Evolutionary conservation across 139 green algal genomes (phyloP), one percentile per base, ranked within the genome.

Genomic region (Picochlorum costavermella): DNA sequence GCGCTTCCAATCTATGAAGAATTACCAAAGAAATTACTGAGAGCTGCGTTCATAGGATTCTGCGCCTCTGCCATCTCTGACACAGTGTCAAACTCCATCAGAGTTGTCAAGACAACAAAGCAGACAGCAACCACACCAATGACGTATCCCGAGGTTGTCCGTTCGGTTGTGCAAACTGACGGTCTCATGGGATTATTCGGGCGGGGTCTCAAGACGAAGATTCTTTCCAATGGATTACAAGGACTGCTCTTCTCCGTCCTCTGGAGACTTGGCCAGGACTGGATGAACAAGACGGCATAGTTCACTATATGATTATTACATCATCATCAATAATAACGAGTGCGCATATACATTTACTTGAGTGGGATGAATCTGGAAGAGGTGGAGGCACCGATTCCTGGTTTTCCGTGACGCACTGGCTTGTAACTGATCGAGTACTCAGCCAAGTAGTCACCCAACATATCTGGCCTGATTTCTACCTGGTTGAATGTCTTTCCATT

Each of bases 371-470:
- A 99, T 61, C 92, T 86, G 2, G 91, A 97, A 20, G 84, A 92
- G 84, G 91, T 83, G 60, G 87, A 94, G 53, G 90, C 84, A 69
- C 92, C 94, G 76, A 99, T 96, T 77, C 94, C 94, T 50, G 94
- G 83, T 73, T 90, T 88, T 44, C 94, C 94, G 87, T 99, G 94
- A 82, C 89, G 92, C 40, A 95, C 83, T 26, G 94, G 94, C 85
- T 96, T 98, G 91, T 99, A 99, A 6, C 83, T 87, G 84, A 99
- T 97, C 60, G 94, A 98, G 82, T 97, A 98, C 85, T 99, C 94
- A 31, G 83, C 94, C 37, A 99, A 83, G 84, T 99, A 99, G 80
- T 97, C 85, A 44, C 91, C 94, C 13, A 99, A 74, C 92, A 97
- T 98, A 82, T 97, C 91, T 28, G 91, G 92, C 89, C 91, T 92